Evolutionary conservation across 2,329 filamentous ascomycete species (phyloP).

Genomic region (Fusarium napiforme): DNA sequence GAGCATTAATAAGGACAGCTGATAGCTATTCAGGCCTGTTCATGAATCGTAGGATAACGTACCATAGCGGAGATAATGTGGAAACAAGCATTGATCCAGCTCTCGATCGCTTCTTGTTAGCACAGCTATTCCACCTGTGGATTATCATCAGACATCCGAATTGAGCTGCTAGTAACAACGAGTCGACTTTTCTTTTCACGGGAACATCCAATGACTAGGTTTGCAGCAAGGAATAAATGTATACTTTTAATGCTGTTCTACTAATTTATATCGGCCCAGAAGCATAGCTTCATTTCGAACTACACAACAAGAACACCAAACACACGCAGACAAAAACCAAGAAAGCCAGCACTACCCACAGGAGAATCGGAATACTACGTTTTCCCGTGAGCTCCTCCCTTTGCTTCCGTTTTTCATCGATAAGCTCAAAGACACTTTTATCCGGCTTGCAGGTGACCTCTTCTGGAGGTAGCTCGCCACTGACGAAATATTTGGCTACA

Average conservation of each 20-base stretch:
- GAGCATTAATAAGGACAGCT: background rate
- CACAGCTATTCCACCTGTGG: background rate
- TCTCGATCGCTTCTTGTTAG: background rate
- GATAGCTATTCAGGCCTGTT: background rate
- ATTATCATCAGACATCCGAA: too few species aligned
- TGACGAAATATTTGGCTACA: background rate
- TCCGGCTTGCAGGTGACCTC: background rate
- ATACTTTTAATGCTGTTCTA: background rate
- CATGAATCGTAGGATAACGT: background rate
- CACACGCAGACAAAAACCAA: background rate
- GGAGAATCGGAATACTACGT: background rate
- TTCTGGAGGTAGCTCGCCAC: rapidly evolving
- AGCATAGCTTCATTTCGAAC: background rate
- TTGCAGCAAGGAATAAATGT: background rate
- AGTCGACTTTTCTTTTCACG: background rate
- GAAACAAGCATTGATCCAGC: background rate
- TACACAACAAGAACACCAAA: background rate
- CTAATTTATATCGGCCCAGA: background rate
- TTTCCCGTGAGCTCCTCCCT: rapidly evolving
- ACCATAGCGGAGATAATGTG: background rate
- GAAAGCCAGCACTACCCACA: background rate
- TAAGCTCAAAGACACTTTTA: rapidly evolving
- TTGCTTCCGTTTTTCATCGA: rapidly evolving
- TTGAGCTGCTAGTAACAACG: background rate
- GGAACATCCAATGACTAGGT: background rate